Base-by-base conservation (phyloP, 2,329 filamentous ascomycete genomes). In the Trichophyton benhamiae region DNA sequence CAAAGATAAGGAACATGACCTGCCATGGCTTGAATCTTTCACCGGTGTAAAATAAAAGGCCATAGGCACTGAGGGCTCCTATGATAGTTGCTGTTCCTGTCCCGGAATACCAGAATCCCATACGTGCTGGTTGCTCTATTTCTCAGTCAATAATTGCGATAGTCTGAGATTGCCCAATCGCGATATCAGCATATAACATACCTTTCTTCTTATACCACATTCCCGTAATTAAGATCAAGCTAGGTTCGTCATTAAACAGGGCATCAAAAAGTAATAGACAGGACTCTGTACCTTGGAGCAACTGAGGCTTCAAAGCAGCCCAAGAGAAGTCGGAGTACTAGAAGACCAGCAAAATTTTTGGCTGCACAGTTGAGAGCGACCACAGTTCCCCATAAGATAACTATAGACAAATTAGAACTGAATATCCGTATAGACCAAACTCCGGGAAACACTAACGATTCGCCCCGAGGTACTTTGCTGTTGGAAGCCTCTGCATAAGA, bases 51-150 rank as follows among this genome's bases (percentile, higher is more conserved):
- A 42, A 46, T 42, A 58, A 44, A 46, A 58, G 57, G 61, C 73
- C 79, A 67, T 83, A 83, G 0, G 86, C 86, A 0, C 89, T 76
- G 0, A 89, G 78, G 4, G 87, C 87, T 36, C 86, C 86, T 6
- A 88, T 84, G 58, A 89, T 85, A 68, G 88, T 86, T 68, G 89
- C 86, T 0, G 78, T 80, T 1, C 87, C 86, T 69, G 89, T 89
- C 85, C 88, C 89, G 83, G 87, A 87, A 71, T 87, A 86, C 72
- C 76, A 76, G n/a, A 58, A 25, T 11, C 57, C 57, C 57, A 58
- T 46, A 25, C 57, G 57, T 42, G 36, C 41, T 30, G 57, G 57
- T 22, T 58, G 57, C 17, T 58, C 57, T 58, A 20, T 58, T 42
- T 3, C 13, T 30, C 11, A 22, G 41, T 58, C 5, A 46, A 44